Conservation (phyloP, 192 early-diverging fungal species). For the Backusella parvicylindrica region DNA sequence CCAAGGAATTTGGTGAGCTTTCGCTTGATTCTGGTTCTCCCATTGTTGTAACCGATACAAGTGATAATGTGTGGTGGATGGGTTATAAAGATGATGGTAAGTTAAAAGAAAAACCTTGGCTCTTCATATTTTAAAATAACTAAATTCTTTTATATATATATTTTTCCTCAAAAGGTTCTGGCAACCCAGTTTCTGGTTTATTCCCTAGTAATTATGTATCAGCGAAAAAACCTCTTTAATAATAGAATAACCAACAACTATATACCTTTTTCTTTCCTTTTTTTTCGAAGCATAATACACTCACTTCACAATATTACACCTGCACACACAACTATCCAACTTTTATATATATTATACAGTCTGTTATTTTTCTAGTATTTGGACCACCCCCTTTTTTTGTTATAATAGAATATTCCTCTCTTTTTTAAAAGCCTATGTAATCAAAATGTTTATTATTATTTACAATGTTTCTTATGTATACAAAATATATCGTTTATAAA, state of each 20-base stretch:
- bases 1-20: constrained; percentile 72
- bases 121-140: not conserved
- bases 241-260: not conserved
- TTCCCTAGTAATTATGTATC: constrained; percentile 77
- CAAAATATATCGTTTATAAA: not conserved
- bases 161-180: constrained; percentile 17
- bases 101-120: constrained; percentile 15
- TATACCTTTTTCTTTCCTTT: not conserved
- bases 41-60: constrained; percentile 73
- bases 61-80: constrained; percentile 83
- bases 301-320: not conserved
- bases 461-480: not conserved
- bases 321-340: not conserved
- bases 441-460: not conserved
- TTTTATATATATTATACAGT: not conserved
- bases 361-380: not conserved
- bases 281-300: not conserved
- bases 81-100: constrained; percentile 62
- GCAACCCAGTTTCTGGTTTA: constrained; percentile 57
- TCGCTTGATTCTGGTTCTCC: constrained; percentile 59
- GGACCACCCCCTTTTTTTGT: not conserved
- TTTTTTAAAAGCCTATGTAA: not conserved
- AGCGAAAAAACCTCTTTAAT: constrained; percentile 9
- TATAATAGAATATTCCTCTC: not conserved
- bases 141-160: not conserved